Evolutionary conservation across 192 early-diverging fungal genomes (phyloP), one percentile per base, ranked within the genome.

Genomic region (Nowakowskiella sp.): DNA sequence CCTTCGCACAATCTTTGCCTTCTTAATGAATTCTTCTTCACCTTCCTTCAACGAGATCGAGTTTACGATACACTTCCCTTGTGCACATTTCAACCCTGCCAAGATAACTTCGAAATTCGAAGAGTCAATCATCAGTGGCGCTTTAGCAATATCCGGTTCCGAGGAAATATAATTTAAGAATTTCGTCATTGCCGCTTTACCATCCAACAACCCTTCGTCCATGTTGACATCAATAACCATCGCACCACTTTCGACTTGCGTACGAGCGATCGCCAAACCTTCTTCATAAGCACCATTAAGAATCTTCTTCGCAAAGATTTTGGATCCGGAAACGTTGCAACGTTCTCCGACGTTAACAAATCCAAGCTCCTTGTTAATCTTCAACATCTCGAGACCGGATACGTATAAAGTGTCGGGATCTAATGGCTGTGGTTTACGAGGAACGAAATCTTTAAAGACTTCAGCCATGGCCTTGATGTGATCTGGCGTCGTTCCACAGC

Each of bases 61-160:
- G 76, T 97, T 97, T 62, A 97, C 93, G 50, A 97, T 93, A 62
- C 91, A 94, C 62, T 97, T 97, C 54, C 93, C 93, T 71, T 97
- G 93, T 1, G 82, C 85, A 60, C 91, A 97, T 68, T 92, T 93
- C 56, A 97, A 75, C 23, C 93, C 93, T 1, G 93, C 93, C 51
- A 91, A 78, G 27, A 97, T 82, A 8, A 97, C 91, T n/a, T 87
- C 88, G 77, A 97, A 97, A 69, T 97, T 97, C 55, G 90, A 93
- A 19, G 91, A 94, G 67, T 97, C 93, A 8, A 97, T 76, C 93
- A 97, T 97, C 25, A 97, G 56, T 6, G 93, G 91, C 26, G 86
- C 86, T 51, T 71, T 69, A 32, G 91, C 78, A 57, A 93, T 84
- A 56, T 94, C 91, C 24, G 93, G 93, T 64, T 97, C 93, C 27